Conservation (phyloP, 352 stramenopile species). For the Phytopythium kandeliae region DNA sequence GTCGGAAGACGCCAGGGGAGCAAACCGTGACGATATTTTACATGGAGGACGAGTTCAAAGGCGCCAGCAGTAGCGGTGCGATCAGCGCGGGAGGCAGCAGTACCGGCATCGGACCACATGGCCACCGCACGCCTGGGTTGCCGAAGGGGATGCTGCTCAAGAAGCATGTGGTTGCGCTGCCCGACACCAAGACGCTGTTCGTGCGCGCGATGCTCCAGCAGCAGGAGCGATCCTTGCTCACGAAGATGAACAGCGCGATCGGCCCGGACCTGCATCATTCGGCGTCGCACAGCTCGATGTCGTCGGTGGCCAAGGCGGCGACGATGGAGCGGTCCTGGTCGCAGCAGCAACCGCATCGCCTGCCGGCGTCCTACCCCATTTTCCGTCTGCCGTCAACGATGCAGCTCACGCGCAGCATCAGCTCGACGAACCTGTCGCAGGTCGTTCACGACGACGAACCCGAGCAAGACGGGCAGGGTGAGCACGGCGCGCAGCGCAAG, state of each 20-base stretch:
- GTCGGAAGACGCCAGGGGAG: slow-evolving; percentile 22
- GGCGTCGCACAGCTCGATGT: slow-evolving; percentile 15
- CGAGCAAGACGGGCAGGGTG: slow-evolving; percentile 1
- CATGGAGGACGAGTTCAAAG: slow-evolving; percentile 63
- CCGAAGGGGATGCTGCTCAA: slow-evolving; percentile 67
- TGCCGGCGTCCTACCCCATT: slow-evolving; percentile 54
- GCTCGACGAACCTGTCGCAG: slow-evolving; percentile 25
- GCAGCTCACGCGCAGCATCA: slow-evolving; percentile 34
- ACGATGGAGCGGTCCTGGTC: slow-evolving; percentile 32
- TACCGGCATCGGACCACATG: slow-evolving; percentile 8
- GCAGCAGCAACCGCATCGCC: slow-evolving; percentile 25
- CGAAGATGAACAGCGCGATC: slow-evolving; percentile 46
- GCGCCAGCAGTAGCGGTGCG: not conserved
- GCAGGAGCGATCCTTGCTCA: slow-evolving; percentile 68
- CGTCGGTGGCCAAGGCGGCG: slow-evolving; percentile 24
- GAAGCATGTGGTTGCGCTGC: slow-evolving; percentile 68
- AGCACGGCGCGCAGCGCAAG: slow-evolving; percentile 1
- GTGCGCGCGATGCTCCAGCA: slow-evolving; percentile 84
- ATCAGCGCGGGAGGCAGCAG: slow-evolving; percentile 18
- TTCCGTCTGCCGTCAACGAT: slow-evolving; percentile 49
- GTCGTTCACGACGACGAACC: slow-evolving; percentile 1
- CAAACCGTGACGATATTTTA: slow-evolving; percentile 54
- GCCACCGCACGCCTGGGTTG: slow-evolving; percentile 26
- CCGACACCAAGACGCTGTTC: slow-evolving; percentile 73
- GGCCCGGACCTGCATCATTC: slow-evolving; percentile 1